These are phyloP conservation scores for Chenopodium quinoa DNA, from an alignment of 148 eudicot genomes.

Conservation along the genomic window DNA sequence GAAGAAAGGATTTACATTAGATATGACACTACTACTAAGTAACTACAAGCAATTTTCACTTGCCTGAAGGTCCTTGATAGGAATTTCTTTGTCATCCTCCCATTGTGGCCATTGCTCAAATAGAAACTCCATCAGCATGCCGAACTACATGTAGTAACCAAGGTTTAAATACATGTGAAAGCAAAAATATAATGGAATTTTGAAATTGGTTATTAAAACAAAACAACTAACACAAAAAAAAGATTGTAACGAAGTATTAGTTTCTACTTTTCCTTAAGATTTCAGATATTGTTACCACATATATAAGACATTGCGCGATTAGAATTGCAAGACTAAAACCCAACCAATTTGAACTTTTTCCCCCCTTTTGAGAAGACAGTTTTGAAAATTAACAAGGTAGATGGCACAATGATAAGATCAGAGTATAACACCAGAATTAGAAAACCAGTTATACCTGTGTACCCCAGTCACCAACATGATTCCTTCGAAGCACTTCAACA, in stretches of 20 bases:
- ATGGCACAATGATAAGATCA: background rate
- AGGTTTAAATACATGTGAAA: background rate
- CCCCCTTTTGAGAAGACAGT: background rate
- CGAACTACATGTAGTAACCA: conserved; percentile 53
- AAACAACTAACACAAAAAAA: background rate
- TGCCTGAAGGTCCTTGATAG: conserved; percentile 76
- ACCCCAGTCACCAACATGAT: conserved; percentile 99
- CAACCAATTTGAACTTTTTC: background rate
- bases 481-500: conserved; percentile 79
- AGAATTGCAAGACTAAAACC: background rate
- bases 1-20: background rate
- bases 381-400: background rate
- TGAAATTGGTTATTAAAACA: background rate
- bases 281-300: background rate
- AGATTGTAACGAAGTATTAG: background rate
- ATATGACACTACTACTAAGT: background rate
- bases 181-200: background rate
- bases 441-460: conserved; percentile 55
- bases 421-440: background rate
- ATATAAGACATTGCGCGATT: background rate
- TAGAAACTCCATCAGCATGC: conserved; percentile 79
- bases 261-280: background rate
- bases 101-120: conserved; percentile 57
- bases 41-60: conserved; percentile 17
- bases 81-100: conserved; percentile 60